A percentile compares a stretch with the other conserved stretches of the same genome.
Evolutionary conservation across 2,329 filamentous ascomycete species (phyloP).

Genomic region (Stagonosporopsis rhizophila): DNA sequence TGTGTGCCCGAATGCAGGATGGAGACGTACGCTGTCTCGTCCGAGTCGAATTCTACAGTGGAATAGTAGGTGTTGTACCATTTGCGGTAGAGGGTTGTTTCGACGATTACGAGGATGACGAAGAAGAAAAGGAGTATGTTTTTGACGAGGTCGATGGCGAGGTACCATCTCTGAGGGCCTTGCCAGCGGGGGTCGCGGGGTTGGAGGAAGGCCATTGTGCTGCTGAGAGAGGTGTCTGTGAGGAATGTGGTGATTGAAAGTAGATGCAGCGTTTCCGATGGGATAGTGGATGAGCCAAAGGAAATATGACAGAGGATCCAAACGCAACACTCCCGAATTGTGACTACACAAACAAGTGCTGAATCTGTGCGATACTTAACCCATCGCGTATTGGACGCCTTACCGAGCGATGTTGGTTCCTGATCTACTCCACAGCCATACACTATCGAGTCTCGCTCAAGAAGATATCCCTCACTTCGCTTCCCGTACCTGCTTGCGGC

Average conservation of each 20-base stretch:
- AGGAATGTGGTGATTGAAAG: background rate
- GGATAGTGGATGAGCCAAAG: background rate
- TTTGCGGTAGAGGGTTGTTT: conserved; percentile 1
- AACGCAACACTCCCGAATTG: background rate
- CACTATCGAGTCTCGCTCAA: background rate
- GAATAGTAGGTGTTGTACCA: conserved; percentile 2
- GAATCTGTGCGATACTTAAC: background rate
- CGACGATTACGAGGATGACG: conserved; percentile 4
- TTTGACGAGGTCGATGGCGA: background rate
- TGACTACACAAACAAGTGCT: background rate
- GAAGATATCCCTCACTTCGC: background rate
- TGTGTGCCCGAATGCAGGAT: too few relatives aligned
- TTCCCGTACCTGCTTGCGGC: background rate
- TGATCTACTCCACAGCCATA: conserved; percentile 2
- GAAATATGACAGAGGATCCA: background rate
- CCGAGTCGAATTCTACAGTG: background rate
- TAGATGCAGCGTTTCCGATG: background rate
- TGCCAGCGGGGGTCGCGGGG: conserved; percentile 6
- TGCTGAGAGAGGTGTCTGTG: background rate
- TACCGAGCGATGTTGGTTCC: background rate
- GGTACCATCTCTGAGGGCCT: background rate
- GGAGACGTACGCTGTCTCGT: background rate
- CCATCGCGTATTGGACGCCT: background rate
- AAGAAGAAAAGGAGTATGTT: background rate
- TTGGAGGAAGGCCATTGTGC: background rate